A percentile compares a stretch with the other conserved stretches of the same genome.
Conservation (phyloP, 345 rosid genomes). For the Populus simonii region DNA sequence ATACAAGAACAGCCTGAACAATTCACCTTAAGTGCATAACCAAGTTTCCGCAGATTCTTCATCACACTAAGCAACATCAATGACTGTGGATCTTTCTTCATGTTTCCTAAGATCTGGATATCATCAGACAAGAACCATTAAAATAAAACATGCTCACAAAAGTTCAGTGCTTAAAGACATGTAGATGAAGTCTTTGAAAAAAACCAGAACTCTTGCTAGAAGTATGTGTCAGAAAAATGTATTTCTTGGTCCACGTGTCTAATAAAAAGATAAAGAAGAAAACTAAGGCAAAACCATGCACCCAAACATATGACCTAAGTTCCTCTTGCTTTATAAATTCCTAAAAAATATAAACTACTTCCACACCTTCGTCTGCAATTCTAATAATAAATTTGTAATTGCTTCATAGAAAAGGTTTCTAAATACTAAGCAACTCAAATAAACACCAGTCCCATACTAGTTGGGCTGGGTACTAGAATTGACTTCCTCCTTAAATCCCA, state of each 20-base stretch:
- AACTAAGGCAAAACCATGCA: no score
- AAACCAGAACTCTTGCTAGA: background rate
- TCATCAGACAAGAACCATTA: slow-evolving; percentile 1
- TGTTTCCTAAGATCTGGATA: slow-evolving; percentile 73
- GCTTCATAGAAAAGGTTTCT: background rate
- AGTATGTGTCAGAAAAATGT: background rate
- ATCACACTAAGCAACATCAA: slow-evolving; percentile 73
- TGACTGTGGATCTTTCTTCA: slow-evolving; percentile 63
- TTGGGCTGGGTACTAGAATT: background rate
- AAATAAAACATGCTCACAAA: background rate
- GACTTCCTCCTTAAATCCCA: background rate
- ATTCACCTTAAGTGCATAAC: slow-evolving; percentile 73
- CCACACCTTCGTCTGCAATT: background rate
- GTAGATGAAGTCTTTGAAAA: background rate
- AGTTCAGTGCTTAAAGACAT: background rate
- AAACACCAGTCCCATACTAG: background rate
- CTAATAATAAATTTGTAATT: background rate
- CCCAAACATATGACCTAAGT: background rate
- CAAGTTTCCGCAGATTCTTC: slow-evolving; percentile 78
- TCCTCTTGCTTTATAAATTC: background rate
- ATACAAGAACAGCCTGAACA: background rate
- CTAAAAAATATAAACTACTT: no score
- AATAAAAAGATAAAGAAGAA: background rate
- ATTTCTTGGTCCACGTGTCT: background rate
- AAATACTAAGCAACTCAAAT: no score